Base-by-base conservation (phyloP, 2,329 filamentous ascomycete genomes). In the Colletotrichum endophyticum region DNA sequence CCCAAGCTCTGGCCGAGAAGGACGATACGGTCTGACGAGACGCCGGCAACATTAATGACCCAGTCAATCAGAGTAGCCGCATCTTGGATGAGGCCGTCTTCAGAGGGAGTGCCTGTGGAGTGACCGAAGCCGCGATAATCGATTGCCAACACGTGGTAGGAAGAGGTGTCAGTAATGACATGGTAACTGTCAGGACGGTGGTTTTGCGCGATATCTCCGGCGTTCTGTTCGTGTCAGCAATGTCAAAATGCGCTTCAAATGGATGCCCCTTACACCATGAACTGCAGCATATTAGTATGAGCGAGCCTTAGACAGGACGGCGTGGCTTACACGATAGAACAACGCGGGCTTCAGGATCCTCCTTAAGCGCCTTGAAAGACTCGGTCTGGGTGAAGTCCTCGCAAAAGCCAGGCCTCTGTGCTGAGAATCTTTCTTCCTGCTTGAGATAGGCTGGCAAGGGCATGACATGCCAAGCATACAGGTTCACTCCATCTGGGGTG, bases 381-480 rank as follows among this genome's bases (percentile, higher is more conserved):
- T 90, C 85, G 0, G 90, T 90, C 16, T 87, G 81, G 4, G 89
- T 90, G 72, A 95, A 88, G 78, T 94, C 88, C 3, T 85, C 66
- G 25, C 86, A 87, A 25, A 91, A 84, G 0, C 90, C 91, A 3
- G 86, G 83, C 8, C 86, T 84, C 79, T 92, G 89, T 7, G 85
- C 83, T 53, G 90, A 86, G 15, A 98, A 86, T 16, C 87, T 86
- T 27, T 88, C 85, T 81, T 98, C 94, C 80, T 98, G 90, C 79
- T 94, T 89, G 8, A 92, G 88, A 83, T 98, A 98, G 0, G 95
- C 87, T 68, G 94, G 92, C 8, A 98, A 85, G 0, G 96, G 96
- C 66, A 98, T 87, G 71, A 99, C 90, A 82, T 98, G 96, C 96
- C 96, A 99, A 30, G 94, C 95, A 82, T 97, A 98, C 22, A 99